Percentiles rank a stretch among this genome's conserved stretches.
phyloP scores from a whole-genome alignment of 2,329 filamentous ascomycete species.

The Cordyceps cicadae region DNA sequence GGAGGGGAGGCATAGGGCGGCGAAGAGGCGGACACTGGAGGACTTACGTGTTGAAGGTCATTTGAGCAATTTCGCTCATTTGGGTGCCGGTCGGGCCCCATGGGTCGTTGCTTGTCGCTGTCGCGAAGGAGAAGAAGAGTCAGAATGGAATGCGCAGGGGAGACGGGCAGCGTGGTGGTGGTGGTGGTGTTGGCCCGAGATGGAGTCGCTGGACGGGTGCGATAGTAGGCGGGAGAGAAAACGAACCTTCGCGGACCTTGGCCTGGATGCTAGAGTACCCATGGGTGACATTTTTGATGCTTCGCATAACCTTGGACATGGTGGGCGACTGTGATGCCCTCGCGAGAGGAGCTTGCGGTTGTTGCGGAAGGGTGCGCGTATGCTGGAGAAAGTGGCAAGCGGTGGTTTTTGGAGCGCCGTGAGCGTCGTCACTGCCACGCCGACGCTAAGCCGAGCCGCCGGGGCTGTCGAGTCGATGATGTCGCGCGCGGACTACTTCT shows the following conservation, averaged over 20 bases:
- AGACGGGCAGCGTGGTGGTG: background rate
- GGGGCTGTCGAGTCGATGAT: conserved; percentile 2
- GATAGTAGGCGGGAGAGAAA: conserved; percentile 1
- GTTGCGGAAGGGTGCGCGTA: background rate
- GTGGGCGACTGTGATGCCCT: conserved; percentile 21
- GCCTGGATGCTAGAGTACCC: conserved; percentile 95
- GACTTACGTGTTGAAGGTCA: conserved; percentile 93
- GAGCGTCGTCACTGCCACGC: conserved; percentile 10
- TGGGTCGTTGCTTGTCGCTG: conserved; percentile 96
- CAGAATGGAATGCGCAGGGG: conserved; percentile 1
- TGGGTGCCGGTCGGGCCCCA: conserved; percentile 97
- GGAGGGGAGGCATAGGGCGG: background rate
- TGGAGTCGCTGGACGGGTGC: background rate
- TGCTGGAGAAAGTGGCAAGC: background rate
- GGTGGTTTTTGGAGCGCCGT: conserved; percentile 1
- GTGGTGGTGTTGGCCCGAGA: background rate
- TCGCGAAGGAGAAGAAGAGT: conserved; percentile 3
- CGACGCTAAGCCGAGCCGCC: conserved; percentile 11
- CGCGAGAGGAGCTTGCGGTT: conserved; percentile 1
- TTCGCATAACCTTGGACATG: conserved; percentile 97
- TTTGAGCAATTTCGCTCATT: conserved; percentile 96
- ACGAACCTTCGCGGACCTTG: conserved; percentile 91
- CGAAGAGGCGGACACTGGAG: background rate
- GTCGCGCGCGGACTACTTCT: background rate
- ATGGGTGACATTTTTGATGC: conserved; percentile 99